Evolutionary conservation across 352 stramenopile species (phyloP), one percentile per base, ranked within the genome.

Genomic region (Albugo candida): DNA sequence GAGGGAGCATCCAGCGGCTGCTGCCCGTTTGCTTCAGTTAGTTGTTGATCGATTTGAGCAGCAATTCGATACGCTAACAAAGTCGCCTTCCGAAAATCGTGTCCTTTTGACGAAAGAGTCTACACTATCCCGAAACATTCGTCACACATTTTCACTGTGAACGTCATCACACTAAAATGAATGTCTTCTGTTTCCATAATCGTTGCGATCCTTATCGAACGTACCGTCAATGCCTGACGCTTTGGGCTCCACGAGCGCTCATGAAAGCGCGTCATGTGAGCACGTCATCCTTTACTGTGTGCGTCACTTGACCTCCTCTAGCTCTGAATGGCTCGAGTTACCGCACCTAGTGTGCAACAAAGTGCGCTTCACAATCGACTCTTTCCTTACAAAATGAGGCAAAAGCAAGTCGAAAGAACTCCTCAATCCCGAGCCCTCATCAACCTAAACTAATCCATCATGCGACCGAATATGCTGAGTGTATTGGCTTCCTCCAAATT

Each of bases 181-280:
- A 76, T 11, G 20, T 45, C 1, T 86, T 86, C 46, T 86, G 74
- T 37, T 54, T 54, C 35, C 48, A 59, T 5, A 48, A 83, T 43
- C 63, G 63, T n/a, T 80, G 70, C 48, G 74, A 83, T 49, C 54
- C 59, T 2, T 49, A 63, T 38, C 65, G 61, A 14, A 27, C 62
- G 27, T 31, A 47, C n/a, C 60, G 74, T 12, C 21, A 48, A 1
- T 49, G 66, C 43, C 54, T 86, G 21, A 67, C 56, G 41, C 44
- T 83, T 10, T 14, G 47, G n/a, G 20, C 61, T n/a, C n/a, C n/a
- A n/a, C n/a, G n/a, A n/a, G n/a, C n/a, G n/a, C n/a, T n/a, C 38
- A 8, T 8, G 3, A 43, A 8, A 43, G 38, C 38, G 20, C 24
- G 24, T 31, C 24, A 31, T 8, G 24, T 31, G 8, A 31, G 24